Conservation (phyloP, 1,284 basidiomycete species). For the Pseudozyma sp. region DNA sequence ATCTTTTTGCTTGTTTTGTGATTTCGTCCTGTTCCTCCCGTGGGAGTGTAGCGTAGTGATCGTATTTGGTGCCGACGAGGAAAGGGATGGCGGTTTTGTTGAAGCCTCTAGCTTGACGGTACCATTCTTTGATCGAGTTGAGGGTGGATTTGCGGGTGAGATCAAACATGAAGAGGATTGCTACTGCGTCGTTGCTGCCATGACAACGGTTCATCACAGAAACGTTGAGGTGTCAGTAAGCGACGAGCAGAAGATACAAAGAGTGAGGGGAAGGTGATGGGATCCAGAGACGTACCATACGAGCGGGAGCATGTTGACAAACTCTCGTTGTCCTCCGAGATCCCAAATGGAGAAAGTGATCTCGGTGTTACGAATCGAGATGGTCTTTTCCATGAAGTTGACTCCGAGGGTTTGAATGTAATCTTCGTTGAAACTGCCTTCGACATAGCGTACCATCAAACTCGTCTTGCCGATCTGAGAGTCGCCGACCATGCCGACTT, state of each 20-base stretch:
- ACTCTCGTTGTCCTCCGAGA: conserved; percentile 95
- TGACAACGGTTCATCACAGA: too few species aligned
- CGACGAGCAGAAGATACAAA: too few species aligned
- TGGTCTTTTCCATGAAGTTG: conserved; percentile 99
- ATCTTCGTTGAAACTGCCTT: conserved; percentile 77
- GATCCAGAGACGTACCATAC: conserved; percentile 73
- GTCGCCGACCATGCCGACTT: conserved; percentile 99
- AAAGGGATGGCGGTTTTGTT: conserved; percentile 75
- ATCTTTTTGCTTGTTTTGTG: conserved; percentile 85
- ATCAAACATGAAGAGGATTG: conserved; percentile 99
- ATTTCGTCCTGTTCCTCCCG: conserved; percentile 98
- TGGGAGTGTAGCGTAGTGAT: conserved; percentile 93
- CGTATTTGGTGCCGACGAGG: conserved; percentile 95
- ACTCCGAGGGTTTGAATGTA: conserved; percentile 97
- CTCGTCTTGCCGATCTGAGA: conserved; percentile 98
- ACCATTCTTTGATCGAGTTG: conserved; percentile 99
- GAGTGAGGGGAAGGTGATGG: neutral
- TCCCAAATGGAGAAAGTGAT: conserved; percentile 99
- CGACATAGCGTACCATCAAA: conserved; percentile 85
- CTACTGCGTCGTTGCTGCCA: conserved; percentile 92
- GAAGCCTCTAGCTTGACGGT: conserved; percentile 95
- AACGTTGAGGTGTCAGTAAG: too few species aligned
- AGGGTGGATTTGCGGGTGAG: conserved; percentile 94
- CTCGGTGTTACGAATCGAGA: conserved; percentile 94
- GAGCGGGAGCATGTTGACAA: conserved; percentile 97